phyloP scores from a whole-genome alignment of 208 protist genomes.

The Trypanosomatidae sp. region DNA sequence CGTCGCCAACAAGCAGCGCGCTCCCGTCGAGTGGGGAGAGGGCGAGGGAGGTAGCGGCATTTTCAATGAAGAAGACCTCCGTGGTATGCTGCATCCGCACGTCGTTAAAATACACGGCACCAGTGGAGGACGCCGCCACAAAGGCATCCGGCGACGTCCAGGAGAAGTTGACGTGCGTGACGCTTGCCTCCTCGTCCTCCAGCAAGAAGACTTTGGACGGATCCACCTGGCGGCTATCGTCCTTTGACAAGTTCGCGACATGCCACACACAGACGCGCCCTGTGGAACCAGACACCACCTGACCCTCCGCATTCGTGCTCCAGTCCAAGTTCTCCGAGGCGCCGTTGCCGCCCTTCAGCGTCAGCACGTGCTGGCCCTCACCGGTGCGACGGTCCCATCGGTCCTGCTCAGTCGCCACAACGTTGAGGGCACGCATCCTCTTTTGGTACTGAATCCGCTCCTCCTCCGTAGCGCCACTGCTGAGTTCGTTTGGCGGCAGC shows the following conservation, averaged over 20 bases:
- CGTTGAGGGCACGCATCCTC: conserved; percentile 75
- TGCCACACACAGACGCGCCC: conserved; percentile 71
- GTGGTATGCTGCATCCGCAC: conserved; percentile 32
- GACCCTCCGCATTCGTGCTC: conserved; percentile 63
- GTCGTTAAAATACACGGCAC: conserved; percentile 57
- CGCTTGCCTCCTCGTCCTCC: conserved; percentile 49
- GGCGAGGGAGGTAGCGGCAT: conserved; percentile 37
- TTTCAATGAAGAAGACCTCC: conserved; percentile 53
- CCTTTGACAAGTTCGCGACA: conserved; percentile 73
- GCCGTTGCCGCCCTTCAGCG: conserved; percentile 51
- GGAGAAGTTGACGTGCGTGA: conserved; percentile 65
- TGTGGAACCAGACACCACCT: conserved; percentile 58
- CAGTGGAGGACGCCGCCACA: conserved; percentile 42
- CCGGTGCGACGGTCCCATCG: conserved; percentile 79
- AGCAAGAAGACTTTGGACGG: conserved; percentile 43
- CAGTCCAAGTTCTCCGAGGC: conserved; percentile 75
- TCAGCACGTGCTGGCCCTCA: conserved; percentile 85
- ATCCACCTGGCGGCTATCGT: conserved; percentile 50
- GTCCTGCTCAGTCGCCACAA: conserved; percentile 76
- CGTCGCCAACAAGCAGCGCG: conserved; percentile 56
- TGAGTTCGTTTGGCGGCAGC: conserved; percentile 88
- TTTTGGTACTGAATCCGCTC: conserved; percentile 75
- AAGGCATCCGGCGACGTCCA: conserved; percentile 57
- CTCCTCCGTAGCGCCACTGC: conserved; percentile 66
- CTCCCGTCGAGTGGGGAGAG: conserved; percentile 62